These are phyloP conservation scores for Penicillium sp. DNA, from an alignment of 2,329 filamentous ascomycete genomes.

Conservation along the genomic window DNA sequence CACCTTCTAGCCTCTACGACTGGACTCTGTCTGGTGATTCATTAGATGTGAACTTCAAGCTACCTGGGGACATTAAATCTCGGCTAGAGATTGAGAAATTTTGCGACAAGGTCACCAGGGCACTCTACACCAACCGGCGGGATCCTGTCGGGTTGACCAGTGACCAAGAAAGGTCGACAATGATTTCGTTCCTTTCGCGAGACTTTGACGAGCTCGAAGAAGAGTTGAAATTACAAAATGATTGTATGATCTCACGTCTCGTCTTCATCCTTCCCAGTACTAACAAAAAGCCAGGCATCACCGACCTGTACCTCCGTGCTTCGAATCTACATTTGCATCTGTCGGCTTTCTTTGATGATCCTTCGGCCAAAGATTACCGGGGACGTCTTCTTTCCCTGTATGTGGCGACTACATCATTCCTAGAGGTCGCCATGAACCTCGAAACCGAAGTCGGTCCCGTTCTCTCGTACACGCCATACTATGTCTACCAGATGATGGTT, in stretches of 20 bases:
- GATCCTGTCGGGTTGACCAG: slow-evolving; percentile 51
- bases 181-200: slow-evolving; percentile 44
- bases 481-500: slow-evolving; percentile 64
- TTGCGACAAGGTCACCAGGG: slow-evolving; percentile 54
- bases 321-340: slow-evolving; percentile 47
- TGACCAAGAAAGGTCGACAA: slow-evolving; percentile 42
- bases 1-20: slow-evolving; percentile 58
- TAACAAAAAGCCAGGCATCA: slow-evolving; percentile 35
- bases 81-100: slow-evolving; percentile 57
- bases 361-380: slow-evolving; percentile 44
- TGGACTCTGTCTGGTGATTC: slow-evolving; percentile 51
- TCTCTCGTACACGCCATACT: slow-evolving; percentile 54
- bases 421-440: slow-evolving; percentile 45
- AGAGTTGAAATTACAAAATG: slow-evolving; percentile 42
- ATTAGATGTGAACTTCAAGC: slow-evolving; percentile 44
- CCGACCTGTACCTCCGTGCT: slow-evolving; percentile 46
- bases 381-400: slow-evolving; percentile 45
- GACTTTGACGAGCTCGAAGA: slow-evolving; percentile 52
- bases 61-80: slow-evolving; percentile 50
- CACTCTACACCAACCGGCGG: slow-evolving; percentile 53
- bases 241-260: slow-evolving; percentile 30
- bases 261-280: not conserved
- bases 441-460: slow-evolving; percentile 45
- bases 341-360: slow-evolving; percentile 49
- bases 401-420: slow-evolving; percentile 44